A percentile compares a stretch with the other conserved stretches of the same genome.
Conservation (phyloP, 2,329 filamentous ascomycete genomes). For the Fusarium circinatum region DNA sequence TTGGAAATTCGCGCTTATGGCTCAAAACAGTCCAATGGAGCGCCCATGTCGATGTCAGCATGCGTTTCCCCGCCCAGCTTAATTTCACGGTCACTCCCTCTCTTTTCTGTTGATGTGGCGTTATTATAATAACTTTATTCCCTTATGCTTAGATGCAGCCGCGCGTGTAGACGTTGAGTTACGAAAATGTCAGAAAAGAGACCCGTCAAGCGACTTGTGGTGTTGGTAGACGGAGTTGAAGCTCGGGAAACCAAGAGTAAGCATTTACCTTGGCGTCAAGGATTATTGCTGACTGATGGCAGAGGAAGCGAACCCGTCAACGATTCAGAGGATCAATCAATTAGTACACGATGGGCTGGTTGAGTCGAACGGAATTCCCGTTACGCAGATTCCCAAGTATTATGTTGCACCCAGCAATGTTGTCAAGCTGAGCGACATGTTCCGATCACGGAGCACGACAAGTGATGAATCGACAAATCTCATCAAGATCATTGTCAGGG, state of each 20-base stretch:
- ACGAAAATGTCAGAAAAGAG: constrained; percentile 30
- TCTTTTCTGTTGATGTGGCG: neutral
- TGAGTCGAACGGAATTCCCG: neutral
- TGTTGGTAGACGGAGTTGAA: constrained; percentile 38
- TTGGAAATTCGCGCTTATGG: constrained; percentile 10
- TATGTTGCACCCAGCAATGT: constrained; percentile 16
- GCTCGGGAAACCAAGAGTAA: constrained; percentile 26
- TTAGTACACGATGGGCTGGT: constrained; percentile 25
- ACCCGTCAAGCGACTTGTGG: constrained; percentile 29
- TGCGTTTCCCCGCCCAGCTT: neutral
- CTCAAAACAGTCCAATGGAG: neutral
- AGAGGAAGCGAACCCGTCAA: constrained; percentile 37
- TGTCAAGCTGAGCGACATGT: constrained; percentile 27
- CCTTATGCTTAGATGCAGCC: neutral
- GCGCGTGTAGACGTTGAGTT: neutral
- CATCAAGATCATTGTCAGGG: constrained; percentile 35
- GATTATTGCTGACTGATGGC: neutral
- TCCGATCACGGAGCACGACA: constrained; percentile 12
- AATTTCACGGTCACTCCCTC: neutral
- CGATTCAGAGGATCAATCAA: constrained; percentile 32
- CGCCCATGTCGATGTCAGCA: neutral
- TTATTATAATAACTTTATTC: neutral
- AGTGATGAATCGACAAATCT: constrained; percentile 30
- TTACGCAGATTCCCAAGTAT: constrained; percentile 33
- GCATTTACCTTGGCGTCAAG: neutral